phyloP scores from a whole-genome alignment of 768 basidiomycete species.

The Clathrus columnatus region DNA sequence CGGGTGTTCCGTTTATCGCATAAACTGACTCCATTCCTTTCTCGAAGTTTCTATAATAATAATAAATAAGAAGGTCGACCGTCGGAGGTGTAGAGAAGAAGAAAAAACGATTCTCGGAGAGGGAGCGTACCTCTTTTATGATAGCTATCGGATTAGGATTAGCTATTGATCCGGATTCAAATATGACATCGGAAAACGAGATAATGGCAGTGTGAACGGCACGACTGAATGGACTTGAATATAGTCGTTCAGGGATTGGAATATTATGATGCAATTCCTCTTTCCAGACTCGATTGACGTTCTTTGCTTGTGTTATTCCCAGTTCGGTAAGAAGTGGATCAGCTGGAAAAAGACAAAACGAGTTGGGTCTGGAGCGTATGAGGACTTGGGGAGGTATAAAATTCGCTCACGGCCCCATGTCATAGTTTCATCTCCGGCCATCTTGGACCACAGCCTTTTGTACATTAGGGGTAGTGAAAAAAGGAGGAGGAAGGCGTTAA shows the following conservation, averaged over 20 bases:
- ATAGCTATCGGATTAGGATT: slow-evolving; percentile 17
- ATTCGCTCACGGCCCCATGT: slow-evolving; percentile 60
- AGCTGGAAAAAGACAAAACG: slow-evolving; percentile 28
- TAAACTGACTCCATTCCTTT: slow-evolving; percentile 59
- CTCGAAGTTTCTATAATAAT: slow-evolving; percentile 48
- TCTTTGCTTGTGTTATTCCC: slow-evolving; percentile 48
- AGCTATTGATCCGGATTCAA: slow-evolving; percentile 18
- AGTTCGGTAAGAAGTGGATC: slow-evolving; percentile 55
- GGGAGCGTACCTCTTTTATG: slow-evolving; percentile 45
- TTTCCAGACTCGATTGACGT: slow-evolving; percentile 39
- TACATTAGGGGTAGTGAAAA: background rate
- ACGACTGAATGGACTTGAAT: slow-evolving; percentile 55
- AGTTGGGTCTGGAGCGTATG: slow-evolving; percentile 12
- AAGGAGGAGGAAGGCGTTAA: background rate
- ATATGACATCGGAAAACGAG: slow-evolving; percentile 35
- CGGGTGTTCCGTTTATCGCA: slow-evolving; percentile 54
- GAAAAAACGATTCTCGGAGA: background rate
- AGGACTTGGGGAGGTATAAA: background rate
- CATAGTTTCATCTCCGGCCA: slow-evolving; percentile 56
- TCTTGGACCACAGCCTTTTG: slow-evolving; percentile 52
- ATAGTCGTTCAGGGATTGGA: slow-evolving; percentile 46
- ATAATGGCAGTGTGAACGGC: slow-evolving; percentile 49
- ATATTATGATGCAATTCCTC: slow-evolving; percentile 33
- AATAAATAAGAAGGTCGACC: background rate
- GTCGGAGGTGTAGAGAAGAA: no score